Base-by-base conservation (phyloP, 2,329 filamentous ascomycete species). In the Alternaria angustiovoidea region DNA sequence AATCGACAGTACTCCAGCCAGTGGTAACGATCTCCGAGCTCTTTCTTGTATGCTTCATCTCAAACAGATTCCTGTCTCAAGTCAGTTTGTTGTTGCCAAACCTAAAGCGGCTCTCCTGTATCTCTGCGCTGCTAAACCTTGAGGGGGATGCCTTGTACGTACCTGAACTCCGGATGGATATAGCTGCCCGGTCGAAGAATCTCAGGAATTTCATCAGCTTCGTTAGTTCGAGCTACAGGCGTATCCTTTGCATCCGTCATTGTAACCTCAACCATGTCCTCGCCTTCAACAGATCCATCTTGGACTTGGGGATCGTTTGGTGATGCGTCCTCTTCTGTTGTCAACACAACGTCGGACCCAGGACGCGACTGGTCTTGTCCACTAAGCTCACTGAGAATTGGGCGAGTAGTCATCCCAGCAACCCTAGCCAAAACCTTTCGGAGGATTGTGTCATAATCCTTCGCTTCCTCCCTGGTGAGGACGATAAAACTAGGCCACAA, bases 261-360 rank as follows among this genome's bases (percentile, higher is more conserved):
- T 0, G 91, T 91, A 16, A 99, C 89, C 73, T 97, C 92, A 6
- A 98, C 91, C 71, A 97, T 88, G 62, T 97, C 94, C 76, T 97
- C 94, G 9, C 93, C 91, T 75, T 94, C 90, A 2, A 96, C 86
- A 3, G 94, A 97, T 28, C 88, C 86, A 44, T 92, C 90, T 59
- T 90, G 87, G 47, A 97, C 85, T 72, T 90, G 91, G 22, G 86
- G 84, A 65, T 91, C 91, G 9, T 88, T 88, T 4, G 88, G 90
- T 63, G 91, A 87, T 4, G 86, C 87, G 64, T 86, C 84, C 61
- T 87, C 85, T 22, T 85, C 83, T 16, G 83, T 89, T 57, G 89
- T 87, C 11, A 91, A 82, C 20, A 92, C 86, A 44, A 90, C 85
- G 69, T 94, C 92, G 2, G 88, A 87, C 56, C 92, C 90, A 61